Evolutionary conservation across 1,284 basidiomycete species (phyloP).

Genomic region (Apiotrichum mycotoxinovorans): DNA sequence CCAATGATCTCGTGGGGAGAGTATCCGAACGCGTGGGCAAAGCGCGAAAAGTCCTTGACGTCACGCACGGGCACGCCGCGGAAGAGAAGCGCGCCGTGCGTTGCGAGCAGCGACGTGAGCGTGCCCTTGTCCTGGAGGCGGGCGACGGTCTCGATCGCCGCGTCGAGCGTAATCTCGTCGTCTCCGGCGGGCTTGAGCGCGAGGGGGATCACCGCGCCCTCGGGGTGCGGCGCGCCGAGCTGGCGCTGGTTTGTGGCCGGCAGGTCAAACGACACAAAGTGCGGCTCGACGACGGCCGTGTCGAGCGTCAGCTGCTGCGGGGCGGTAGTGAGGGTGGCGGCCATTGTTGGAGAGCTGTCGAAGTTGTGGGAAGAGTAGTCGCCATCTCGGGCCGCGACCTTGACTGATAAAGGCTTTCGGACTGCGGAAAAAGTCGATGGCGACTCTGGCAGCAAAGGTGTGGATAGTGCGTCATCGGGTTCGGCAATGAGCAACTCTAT

Average conservation of each 20-base stretch:
- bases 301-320: neutral
- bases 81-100: slow-evolving; percentile 19
- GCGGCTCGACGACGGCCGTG: neutral
- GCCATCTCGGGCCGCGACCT: too few species aligned
- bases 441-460: too few species aligned
- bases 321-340: neutral
- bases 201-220: slow-evolving; percentile 6
- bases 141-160: slow-evolving; percentile 5
- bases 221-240: slow-evolving; percentile 57
- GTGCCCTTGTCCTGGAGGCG: neutral
- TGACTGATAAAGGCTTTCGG: too few species aligned
- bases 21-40: slow-evolving; percentile 16
- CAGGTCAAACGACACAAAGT: slow-evolving; percentile 37
- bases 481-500: too few species aligned
- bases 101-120: slow-evolving; percentile 12
- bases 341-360: slow-evolving; percentile 1
- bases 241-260: slow-evolving; percentile 74
- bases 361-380: too few species aligned
- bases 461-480: too few species aligned
- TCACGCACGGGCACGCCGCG: slow-evolving; percentile 11
- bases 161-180: slow-evolving; percentile 1
- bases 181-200: slow-evolving; percentile 6
- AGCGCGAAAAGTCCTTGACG: slow-evolving; percentile 7
- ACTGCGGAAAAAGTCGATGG: too few species aligned
- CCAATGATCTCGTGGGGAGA: slow-evolving; percentile 20